A percentile compares a stretch with the other conserved stretches of the same genome.
phyloP scores from a whole-genome alignment of 129 eudicot genomes.

The Centaurea solstitialis region DNA sequence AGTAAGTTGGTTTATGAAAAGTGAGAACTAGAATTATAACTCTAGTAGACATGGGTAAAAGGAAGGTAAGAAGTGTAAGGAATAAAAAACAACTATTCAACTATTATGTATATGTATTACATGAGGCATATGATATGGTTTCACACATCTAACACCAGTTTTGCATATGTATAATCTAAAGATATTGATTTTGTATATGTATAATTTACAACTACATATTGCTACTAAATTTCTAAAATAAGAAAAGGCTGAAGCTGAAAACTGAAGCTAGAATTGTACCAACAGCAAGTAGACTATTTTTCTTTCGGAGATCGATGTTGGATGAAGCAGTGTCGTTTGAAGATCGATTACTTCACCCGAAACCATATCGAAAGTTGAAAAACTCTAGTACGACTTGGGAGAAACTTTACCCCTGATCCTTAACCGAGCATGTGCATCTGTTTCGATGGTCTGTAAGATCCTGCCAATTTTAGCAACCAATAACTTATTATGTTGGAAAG shows the following conservation, averaged over 20 bases:
- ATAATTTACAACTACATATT: conserved; percentile 8
- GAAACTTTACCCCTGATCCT: conserved; percentile 20
- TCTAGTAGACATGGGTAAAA: too few species aligned
- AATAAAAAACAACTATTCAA: too few species aligned
- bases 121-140: neutral
- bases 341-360: conserved; percentile 6
- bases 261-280: neutral
- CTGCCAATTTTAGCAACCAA: conserved; percentile 35
- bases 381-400: neutral
- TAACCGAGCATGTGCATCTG: conserved; percentile 56
- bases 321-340: neutral
- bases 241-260: neutral
- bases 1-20: too few species aligned
- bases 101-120: too few species aligned
- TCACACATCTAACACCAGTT: neutral
- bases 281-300: neutral
- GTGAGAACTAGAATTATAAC: too few species aligned
- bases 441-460: conserved; percentile 65
- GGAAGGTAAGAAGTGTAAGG: too few species aligned
- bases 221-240: neutral
- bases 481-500: too few species aligned
- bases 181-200: neutral
- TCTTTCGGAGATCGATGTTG: neutral
- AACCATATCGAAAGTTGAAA: neutral
- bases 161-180: neutral